phyloP scores from a whole-genome alignment of 441 rosid genomes.

The Aquilaria agallochum region DNA sequence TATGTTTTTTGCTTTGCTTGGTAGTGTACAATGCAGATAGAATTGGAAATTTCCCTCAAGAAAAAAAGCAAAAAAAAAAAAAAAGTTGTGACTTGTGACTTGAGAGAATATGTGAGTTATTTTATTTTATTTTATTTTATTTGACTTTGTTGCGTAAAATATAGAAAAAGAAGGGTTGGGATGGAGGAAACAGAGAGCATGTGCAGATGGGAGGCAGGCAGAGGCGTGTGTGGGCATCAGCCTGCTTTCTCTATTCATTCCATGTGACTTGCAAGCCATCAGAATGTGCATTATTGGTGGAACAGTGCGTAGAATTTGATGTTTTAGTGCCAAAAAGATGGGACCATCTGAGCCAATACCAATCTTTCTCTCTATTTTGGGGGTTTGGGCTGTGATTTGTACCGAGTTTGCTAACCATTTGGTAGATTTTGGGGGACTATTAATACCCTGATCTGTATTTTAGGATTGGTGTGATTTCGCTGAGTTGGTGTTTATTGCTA shows the following conservation, averaged over 20 bases:
- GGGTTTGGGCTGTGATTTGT: constrained; percentile 14
- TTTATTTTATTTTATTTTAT: neutral
- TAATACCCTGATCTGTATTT: constrained; percentile 17
- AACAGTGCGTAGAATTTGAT: neutral
- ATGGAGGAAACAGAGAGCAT: constrained; percentile 32
- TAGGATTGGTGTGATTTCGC: constrained; percentile 16
- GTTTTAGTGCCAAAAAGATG: constrained; percentile 10
- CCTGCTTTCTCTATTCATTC: constrained; percentile 21
- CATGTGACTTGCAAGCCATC: constrained; percentile 22
- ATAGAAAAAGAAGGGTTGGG: constrained; percentile 7
- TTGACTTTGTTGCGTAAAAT: constrained; percentile 6
- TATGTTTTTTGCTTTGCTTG: constrained; percentile 7
- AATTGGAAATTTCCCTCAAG: neutral
- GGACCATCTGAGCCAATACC: constrained; percentile 14
- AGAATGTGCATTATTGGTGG: constrained; percentile 18
- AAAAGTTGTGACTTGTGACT: constrained; percentile 1
- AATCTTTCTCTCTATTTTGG: constrained; percentile 7
- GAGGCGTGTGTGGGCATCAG: constrained; percentile 35
- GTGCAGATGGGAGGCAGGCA: constrained; percentile 43
- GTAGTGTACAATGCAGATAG: constrained; percentile 16
- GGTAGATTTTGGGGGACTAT: constrained; percentile 15
- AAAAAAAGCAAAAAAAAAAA: neutral
- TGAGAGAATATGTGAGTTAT: neutral
- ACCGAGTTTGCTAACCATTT: constrained; percentile 10
- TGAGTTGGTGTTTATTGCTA: neutral